These are phyloP conservation scores for Lentinula lateritia DNA, from an alignment of 768 basidiomycete species.

Conservation along the genomic window DNA sequence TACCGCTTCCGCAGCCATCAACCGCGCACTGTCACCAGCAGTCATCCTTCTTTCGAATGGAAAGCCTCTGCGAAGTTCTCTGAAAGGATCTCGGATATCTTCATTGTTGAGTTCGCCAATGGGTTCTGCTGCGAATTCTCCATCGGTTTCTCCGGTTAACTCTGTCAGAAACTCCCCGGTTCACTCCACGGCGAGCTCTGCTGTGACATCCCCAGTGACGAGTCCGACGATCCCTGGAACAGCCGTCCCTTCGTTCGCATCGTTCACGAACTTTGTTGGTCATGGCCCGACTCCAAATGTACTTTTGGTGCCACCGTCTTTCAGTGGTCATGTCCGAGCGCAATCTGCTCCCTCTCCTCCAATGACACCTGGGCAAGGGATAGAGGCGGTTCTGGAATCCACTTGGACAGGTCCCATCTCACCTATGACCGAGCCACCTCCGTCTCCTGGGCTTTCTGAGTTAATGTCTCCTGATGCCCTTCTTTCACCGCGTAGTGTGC, in stretches of 20 bases:
- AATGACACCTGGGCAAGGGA: conserved; percentile 30
- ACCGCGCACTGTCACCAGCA: conserved; percentile 20
- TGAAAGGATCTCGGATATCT: conserved; percentile 48
- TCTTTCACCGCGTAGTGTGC: conserved; percentile 72
- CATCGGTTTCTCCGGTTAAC: neutral
- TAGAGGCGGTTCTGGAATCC: neutral
- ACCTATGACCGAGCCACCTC: conserved; percentile 1
- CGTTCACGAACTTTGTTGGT: neutral
- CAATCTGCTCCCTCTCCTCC: conserved; percentile 49
- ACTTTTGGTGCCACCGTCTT: neutral
- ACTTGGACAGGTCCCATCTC: conserved; percentile 1
- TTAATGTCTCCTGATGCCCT: conserved; percentile 2
- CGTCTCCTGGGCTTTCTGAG: neutral
- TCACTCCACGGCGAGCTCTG: neutral
- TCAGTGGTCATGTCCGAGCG: conserved; percentile 23
- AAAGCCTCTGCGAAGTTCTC: conserved; percentile 81
- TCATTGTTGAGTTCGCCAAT: neutral
- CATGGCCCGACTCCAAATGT: neutral
- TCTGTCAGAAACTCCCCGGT: neutral
- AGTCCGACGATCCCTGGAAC: neutral
- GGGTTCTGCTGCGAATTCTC: neutral
- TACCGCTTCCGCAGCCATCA: neutral
- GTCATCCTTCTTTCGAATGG: conserved; percentile 61
- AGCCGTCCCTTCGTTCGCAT: neutral
- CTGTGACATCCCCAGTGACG: neutral